phyloP scores from a whole-genome alignment of 2,329 filamentous ascomycete genomes.

The Nigrospora sphaerica region DNA sequence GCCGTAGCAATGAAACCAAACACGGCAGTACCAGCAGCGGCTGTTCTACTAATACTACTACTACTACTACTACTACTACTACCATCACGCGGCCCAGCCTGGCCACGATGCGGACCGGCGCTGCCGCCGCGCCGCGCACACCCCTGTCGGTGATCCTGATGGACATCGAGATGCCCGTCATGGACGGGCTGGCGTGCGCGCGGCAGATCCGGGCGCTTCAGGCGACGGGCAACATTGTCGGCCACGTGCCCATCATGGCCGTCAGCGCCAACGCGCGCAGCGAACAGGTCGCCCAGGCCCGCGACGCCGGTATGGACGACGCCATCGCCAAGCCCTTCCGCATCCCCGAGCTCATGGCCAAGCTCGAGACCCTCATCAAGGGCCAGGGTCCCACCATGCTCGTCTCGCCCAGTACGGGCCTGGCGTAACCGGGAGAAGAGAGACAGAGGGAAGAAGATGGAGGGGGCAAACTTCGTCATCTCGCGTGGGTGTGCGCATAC shows the following conservation, averaged over 20 bases:
- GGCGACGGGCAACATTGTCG: conserved; percentile 50
- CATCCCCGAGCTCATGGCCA: conserved; percentile 5
- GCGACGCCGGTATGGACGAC: conserved; percentile 47
- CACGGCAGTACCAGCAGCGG: no score
- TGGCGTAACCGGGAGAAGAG: background rate
- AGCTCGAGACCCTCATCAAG: conserved; percentile 3
- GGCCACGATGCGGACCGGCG: no score
- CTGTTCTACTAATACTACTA: no score
- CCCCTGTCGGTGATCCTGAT: conserved; percentile 65
- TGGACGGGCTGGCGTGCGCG: conserved; percentile 73
- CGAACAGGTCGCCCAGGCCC: conserved; percentile 65
- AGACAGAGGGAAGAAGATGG: background rate
- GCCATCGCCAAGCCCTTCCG: conserved; percentile 6
- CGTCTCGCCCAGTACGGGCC: background rate
- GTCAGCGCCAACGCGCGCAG: conserved; percentile 74
- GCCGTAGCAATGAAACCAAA: no score
- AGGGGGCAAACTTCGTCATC: no score
- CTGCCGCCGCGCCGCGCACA: conserved; percentile 26
- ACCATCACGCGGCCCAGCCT: no score
- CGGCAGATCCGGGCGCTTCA: conserved; percentile 63
- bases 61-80: no score
- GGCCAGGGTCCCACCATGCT: background rate
- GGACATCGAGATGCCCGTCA: conserved; percentile 79
- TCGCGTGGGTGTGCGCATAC: no score
- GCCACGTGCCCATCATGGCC: conserved; percentile 67